Conservation (phyloP, 2,329 filamentous ascomycete genomes). For the Alternaria brassicae region DNA sequence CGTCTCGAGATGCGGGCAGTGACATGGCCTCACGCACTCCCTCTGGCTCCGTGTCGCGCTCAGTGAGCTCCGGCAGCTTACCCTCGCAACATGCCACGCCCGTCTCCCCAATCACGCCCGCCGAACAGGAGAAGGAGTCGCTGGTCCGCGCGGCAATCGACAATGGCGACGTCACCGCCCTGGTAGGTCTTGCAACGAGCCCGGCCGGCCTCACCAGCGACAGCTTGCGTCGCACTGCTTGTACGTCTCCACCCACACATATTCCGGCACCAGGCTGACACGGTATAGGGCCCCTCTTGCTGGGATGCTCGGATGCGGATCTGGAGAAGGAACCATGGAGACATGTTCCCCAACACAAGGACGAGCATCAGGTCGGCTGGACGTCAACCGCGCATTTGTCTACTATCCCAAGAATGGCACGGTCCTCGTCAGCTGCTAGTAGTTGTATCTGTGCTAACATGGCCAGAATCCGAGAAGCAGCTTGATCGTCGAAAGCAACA, state of each 20-base stretch:
- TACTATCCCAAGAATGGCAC: conserved; percentile 83
- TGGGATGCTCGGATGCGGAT: conserved; percentile 47
- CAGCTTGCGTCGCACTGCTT: conserved; percentile 72
- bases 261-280: conserved; percentile 23
- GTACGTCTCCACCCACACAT: conserved; percentile 60
- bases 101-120: conserved; percentile 23
- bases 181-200: conserved; percentile 54
- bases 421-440: conserved; percentile 29
- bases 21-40: conserved; percentile 38
- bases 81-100: conserved; percentile 26
- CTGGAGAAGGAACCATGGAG: conserved; percentile 58
- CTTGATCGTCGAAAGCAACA: conserved; percentile 75
- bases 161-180: conserved; percentile 48
- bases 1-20: conserved; percentile 27
- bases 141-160: conserved; percentile 54
- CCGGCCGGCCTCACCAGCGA: conserved; percentile 57
- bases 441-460: conserved; percentile 17
- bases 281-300: conserved; percentile 66
- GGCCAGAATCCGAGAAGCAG: conserved; percentile 74
- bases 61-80: conserved; percentile 40
- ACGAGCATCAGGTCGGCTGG: conserved; percentile 91
- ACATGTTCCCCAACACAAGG: conserved; percentile 74
- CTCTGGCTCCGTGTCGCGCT: conserved; percentile 34
- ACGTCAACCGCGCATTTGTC: conserved; percentile 95
- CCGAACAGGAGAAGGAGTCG: conserved; percentile 37